Evolutionary conservation across 2,329 filamentous ascomycete species (phyloP).

Genomic region (Xylariaceae sp.): DNA sequence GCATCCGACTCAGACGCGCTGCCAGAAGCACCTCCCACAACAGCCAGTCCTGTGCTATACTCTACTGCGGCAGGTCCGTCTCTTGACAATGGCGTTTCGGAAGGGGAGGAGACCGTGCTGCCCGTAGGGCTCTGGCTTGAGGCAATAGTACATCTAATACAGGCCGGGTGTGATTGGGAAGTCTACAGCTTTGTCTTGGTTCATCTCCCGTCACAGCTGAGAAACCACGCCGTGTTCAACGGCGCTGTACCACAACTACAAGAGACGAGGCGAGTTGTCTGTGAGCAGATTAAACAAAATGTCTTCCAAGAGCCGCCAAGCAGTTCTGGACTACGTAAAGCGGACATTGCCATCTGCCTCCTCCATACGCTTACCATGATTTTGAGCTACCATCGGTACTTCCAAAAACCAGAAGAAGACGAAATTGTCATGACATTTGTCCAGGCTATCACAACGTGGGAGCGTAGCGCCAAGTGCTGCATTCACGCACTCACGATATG

Average conservation of each 20-base stretch:
- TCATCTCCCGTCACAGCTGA: slow-evolving; percentile 79
- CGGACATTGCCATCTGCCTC: slow-evolving; percentile 82
- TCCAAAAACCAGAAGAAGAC: slow-evolving; percentile 79
- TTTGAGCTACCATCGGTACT: slow-evolving; percentile 82
- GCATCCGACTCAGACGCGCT: slow-evolving; percentile 53
- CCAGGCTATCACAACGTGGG: slow-evolving; percentile 75
- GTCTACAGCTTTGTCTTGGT: slow-evolving; percentile 86
- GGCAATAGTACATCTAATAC: slow-evolving; percentile 65
- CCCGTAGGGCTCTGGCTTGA: slow-evolving; percentile 70
- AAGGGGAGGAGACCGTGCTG: slow-evolving; percentile 40
- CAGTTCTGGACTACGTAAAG: slow-evolving; percentile 73
- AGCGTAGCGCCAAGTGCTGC: slow-evolving; percentile 83
- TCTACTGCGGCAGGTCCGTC: slow-evolving; percentile 33
- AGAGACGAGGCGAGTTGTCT: slow-evolving; percentile 68
- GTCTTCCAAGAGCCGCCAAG: slow-evolving; percentile 76
- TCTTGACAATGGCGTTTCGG: slow-evolving; percentile 17
- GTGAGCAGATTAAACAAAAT: slow-evolving; percentile 74
- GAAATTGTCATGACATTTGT: slow-evolving; percentile 85
- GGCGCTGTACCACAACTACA: slow-evolving; percentile 69
- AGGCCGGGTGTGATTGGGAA: slow-evolving; percentile 78
- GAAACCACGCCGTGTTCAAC: slow-evolving; percentile 81
- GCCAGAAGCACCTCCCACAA: slow-evolving; percentile 42
- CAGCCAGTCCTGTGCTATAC: slow-evolving; percentile 48
- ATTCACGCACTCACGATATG: slow-evolving; percentile 94
- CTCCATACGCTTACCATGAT: slow-evolving; percentile 84